Percentiles rank a stretch among this genome's conserved stretches.
phyloP scores from a whole-genome alignment of 805 yeast genomes.

The Suhomyces tanzawaensis region DNA sequence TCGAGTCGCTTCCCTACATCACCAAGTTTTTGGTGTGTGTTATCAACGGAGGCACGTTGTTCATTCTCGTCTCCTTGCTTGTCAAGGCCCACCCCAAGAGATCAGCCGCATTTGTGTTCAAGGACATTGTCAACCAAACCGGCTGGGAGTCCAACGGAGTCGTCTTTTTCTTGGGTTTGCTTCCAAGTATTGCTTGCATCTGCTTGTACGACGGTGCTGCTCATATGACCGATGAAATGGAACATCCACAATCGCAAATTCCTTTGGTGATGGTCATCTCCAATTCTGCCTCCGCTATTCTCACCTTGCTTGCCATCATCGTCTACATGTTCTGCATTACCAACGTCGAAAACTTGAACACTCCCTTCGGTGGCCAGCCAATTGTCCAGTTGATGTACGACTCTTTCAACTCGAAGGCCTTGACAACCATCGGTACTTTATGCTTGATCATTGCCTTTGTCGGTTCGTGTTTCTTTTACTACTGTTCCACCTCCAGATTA shows the following conservation, averaged over 20 bases:
- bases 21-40: constrained; percentile 18
- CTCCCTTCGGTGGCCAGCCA: constrained; percentile 23
- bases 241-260: constrained; percentile 34
- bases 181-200: constrained; percentile 26
- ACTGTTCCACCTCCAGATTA: constrained; percentile 34
- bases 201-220: constrained; percentile 38
- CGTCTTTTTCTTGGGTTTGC: constrained; percentile 35
- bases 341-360: constrained; percentile 12
- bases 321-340: constrained; percentile 25
- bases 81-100: constrained; percentile 34
- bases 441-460: constrained; percentile 15
- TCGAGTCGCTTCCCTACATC: constrained; percentile 13
- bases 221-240: constrained; percentile 42
- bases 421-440: constrained; percentile 24
- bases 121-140: constrained; percentile 22
- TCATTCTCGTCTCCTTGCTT: constrained; percentile 36
- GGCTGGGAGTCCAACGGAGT: constrained; percentile 33
- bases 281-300: constrained; percentile 22
- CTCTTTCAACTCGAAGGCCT: constrained; percentile 22
- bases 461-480: constrained; percentile 16
- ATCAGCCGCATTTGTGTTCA: constrained; percentile 28
- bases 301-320: constrained; percentile 31
- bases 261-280: constrained; percentile 36
- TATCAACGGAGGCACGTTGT: constrained; percentile 21
- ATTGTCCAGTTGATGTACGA: constrained; percentile 23